These are phyloP conservation scores for Begonia peltatifolia DNA, from an alignment of 306 rosid species.

Conservation along the genomic window DNA sequence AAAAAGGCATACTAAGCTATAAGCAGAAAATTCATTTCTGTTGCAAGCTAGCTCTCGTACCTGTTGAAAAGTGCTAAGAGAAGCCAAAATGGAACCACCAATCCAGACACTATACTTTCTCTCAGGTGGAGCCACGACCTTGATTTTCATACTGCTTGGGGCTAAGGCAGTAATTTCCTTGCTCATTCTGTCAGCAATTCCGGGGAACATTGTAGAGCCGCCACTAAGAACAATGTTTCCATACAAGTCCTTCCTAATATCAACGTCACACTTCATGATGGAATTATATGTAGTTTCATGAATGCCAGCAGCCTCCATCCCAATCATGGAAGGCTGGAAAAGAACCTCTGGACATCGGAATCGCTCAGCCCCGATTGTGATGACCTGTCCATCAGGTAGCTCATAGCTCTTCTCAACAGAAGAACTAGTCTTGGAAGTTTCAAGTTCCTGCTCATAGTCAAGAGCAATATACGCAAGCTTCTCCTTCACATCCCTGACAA, in stretches of 20 bases:
- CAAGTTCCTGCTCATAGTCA: slow-evolving; percentile 79
- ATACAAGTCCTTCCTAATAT: slow-evolving; percentile 75
- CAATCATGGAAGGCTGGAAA: slow-evolving; percentile 89
- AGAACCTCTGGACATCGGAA: slow-evolving; percentile 85
- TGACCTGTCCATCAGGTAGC: slow-evolving; percentile 77
- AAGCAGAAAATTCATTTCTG: no score
- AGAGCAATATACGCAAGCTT: slow-evolving; percentile 81
- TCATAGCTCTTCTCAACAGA: slow-evolving; percentile 76
- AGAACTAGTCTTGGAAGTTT: slow-evolving; percentile 59
- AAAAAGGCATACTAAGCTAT: no score
- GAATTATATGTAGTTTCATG: slow-evolving; percentile 83
- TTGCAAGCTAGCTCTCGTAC: slow-evolving; percentile 13
- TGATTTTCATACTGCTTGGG: slow-evolving; percentile 87
- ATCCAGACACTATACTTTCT: slow-evolving; percentile 90
- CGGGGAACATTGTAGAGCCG: slow-evolving; percentile 82
- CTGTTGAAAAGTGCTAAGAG: slow-evolving; percentile 89
- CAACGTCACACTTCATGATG: slow-evolving; percentile 80
- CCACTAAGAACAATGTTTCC: slow-evolving; percentile 89
- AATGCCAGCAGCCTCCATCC: slow-evolving; percentile 79
- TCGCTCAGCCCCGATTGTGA: slow-evolving; percentile 78
- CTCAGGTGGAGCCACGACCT: slow-evolving; percentile 89
- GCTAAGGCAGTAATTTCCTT: slow-evolving; percentile 79
- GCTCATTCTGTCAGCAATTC: slow-evolving; percentile 90
- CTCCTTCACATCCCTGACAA: slow-evolving; percentile 84
- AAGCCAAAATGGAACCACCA: slow-evolving; percentile 86